Evolutionary conservation across 371 early-diverging fungal species (phyloP), one percentile per base, ranked within the genome.

Genomic region (Lichtheimia ramosa): DNA sequence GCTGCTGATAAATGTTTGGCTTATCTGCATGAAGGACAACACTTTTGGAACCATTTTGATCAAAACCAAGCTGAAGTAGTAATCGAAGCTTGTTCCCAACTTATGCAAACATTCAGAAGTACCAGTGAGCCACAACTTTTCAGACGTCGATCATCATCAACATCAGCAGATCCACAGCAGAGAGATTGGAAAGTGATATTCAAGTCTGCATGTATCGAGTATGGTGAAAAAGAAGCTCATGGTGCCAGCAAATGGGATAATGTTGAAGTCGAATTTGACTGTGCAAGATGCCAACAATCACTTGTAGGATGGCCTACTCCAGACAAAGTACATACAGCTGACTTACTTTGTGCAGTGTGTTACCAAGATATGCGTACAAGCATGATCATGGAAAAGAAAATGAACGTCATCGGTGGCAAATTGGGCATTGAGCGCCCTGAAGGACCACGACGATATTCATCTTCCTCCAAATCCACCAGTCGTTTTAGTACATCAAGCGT

Each of bases 331-430:
- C 69, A 49, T 16, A 46, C 53, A 28, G 18, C 54, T 48, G 61
- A 75, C 43, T 48, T 79, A 0, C 43, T 79, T 28, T 79, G 79
- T 58, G 61, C 61, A 6, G 15, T 58, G 13, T 79, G 79, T 52
- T 79, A 75, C 49, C 63, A 71, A 24, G 70, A 73, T 3, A 25
- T 27, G 23, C 24, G 51, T 0, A 64, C 68, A 14, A 54, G 65
- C 18, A 75, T 75, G 79, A 65, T 79, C 14, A 60, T 70, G 58
- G 79, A 79, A 46, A 79, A 75, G 54, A 75, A 74, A 43, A 58
- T 79, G 41, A 63, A 58, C 41, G 59, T 48, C 5, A 51, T 43
- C 5, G 27, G 54, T 28, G 64, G 54, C 10, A 62, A 62, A 28
- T 23, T 62, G 10, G 62, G 62, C 10, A 62, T 62, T 42, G 62